A percentile compares a stretch with the other conserved stretches of the same genome.
phyloP scores from a whole-genome alignment of 768 basidiomycete genomes.

The Galerina sulciceps region DNA sequence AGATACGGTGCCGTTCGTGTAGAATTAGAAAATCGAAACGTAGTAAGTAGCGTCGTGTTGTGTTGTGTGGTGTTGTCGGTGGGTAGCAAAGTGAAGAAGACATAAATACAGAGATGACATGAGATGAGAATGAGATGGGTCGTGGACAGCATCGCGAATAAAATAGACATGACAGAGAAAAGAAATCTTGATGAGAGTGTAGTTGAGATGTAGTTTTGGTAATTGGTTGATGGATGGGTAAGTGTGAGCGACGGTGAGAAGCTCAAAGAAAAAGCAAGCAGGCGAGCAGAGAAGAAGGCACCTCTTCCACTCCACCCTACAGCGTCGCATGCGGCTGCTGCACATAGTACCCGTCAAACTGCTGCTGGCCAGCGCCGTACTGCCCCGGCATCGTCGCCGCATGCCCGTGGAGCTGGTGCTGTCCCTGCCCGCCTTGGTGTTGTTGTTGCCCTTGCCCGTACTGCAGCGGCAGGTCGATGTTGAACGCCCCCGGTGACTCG shows the following conservation, averaged over 20 bases:
- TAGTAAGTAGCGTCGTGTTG: neutral
- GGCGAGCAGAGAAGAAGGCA: too few relatives aligned
- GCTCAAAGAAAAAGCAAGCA: too few relatives aligned
- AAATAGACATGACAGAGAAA: too few relatives aligned
- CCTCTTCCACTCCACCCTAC: slow-evolving; percentile 2
- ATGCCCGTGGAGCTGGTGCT: slow-evolving; percentile 10
- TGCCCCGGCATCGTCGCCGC: slow-evolving; percentile 26
- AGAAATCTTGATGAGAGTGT: too few relatives aligned
- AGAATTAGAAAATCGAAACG: neutral
- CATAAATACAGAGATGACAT: neutral
- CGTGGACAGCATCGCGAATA: too few relatives aligned
- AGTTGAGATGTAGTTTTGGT: neutral
- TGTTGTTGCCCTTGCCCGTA: slow-evolving; percentile 16
- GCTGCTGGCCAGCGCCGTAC: slow-evolving; percentile 13
- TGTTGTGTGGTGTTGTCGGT: too few relatives aligned
- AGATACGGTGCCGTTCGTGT: neutral
- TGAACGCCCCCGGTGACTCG: slow-evolving; percentile 42
- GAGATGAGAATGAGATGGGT: too few relatives aligned
- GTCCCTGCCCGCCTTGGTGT: slow-evolving; percentile 6
- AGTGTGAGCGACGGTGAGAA: neutral
- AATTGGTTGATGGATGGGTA: neutral
- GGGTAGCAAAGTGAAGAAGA: too few relatives aligned
- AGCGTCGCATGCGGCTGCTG: slow-evolving; percentile 29
- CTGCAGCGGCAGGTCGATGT: slow-evolving; percentile 39
- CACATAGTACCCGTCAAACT: slow-evolving; percentile 26